These are phyloP conservation scores for Helotiales sp. DNA, from an alignment of 2,329 filamentous ascomycete genomes.

Conservation along the genomic window DNA sequence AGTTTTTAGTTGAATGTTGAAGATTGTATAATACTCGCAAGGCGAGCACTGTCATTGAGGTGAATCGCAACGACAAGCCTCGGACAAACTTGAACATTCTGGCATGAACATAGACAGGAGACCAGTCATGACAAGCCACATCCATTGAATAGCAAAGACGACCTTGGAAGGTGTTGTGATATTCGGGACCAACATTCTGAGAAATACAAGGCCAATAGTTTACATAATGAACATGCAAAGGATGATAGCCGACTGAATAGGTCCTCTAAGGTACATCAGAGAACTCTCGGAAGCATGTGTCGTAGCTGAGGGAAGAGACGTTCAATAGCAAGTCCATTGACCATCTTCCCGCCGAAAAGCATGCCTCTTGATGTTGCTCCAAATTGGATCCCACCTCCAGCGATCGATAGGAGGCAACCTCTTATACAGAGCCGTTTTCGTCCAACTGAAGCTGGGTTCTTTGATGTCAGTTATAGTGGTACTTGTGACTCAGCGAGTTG, in stretches of 20 bases:
- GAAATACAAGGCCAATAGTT: constrained; percentile 17
- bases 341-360: constrained; percentile 22
- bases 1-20: too few relatives aligned
- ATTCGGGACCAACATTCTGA: constrained; percentile 20
- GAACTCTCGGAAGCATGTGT: constrained; percentile 21
- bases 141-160: constrained; percentile 27
- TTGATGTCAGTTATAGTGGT: too few relatives aligned
- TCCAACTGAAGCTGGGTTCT: too few relatives aligned
- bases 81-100: too few relatives aligned
- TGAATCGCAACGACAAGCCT: too few relatives aligned
- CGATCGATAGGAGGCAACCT: constrained; percentile 12
- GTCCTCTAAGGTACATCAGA: constrained; percentile 18
- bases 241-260: constrained; percentile 23
- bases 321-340: constrained; percentile 24
- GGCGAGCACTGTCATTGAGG: too few relatives aligned
- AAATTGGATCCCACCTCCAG: constrained; percentile 19
- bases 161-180: constrained; percentile 15
- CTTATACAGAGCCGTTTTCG: constrained; percentile 19
- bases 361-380: constrained; percentile 13
- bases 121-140: constrained; percentile 9
- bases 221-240: constrained; percentile 23
- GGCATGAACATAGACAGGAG: constrained; percentile 17
- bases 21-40: too few relatives aligned
- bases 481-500: too few relatives aligned
- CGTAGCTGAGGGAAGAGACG: constrained; percentile 16